Conservation (phyloP, 2,329 filamentous ascomycete species). For the Penicillium hordei region DNA sequence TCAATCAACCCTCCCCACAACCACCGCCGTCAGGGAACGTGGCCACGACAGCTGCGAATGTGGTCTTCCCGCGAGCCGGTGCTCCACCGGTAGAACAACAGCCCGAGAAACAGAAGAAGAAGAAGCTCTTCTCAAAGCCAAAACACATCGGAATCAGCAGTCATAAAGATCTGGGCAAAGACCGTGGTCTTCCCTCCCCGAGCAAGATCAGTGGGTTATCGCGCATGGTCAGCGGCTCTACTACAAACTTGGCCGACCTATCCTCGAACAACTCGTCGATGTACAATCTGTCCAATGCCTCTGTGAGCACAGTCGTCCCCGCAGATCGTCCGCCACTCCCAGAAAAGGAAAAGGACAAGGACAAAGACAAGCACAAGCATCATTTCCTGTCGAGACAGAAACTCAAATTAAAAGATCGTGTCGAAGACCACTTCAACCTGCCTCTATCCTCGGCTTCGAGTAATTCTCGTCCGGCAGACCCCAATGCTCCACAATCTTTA, state of each 20-base stretch:
- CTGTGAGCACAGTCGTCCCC: conserved; percentile 61
- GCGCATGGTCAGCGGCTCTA: conserved; percentile 59
- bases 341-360: conserved; percentile 44
- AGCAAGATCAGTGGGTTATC: conserved; percentile 57
- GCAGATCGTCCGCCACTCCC: conserved; percentile 39
- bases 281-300: conserved; percentile 62
- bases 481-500: conserved; percentile 61
- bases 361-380: conserved; percentile 56
- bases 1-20: conserved; percentile 23
- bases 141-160: conserved; percentile 64
- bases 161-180: conserved; percentile 53
- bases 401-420: conserved; percentile 60
- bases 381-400: conserved; percentile 67
- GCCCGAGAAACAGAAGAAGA: conserved; percentile 61
- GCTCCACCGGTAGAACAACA: conserved; percentile 48
- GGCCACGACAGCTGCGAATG: conserved; percentile 64
- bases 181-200: conserved; percentile 59
- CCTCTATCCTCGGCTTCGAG: conserved; percentile 65
- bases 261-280: conserved; percentile 57
- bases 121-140: conserved; percentile 68
- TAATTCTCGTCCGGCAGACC: conserved; percentile 64
- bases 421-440: conserved; percentile 56
- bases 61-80: conserved; percentile 57
- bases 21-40: conserved; percentile 38
- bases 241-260: conserved; percentile 58